phyloP scores from a whole-genome alignment of 306 rosid species.

The Fagus crenata region DNA sequence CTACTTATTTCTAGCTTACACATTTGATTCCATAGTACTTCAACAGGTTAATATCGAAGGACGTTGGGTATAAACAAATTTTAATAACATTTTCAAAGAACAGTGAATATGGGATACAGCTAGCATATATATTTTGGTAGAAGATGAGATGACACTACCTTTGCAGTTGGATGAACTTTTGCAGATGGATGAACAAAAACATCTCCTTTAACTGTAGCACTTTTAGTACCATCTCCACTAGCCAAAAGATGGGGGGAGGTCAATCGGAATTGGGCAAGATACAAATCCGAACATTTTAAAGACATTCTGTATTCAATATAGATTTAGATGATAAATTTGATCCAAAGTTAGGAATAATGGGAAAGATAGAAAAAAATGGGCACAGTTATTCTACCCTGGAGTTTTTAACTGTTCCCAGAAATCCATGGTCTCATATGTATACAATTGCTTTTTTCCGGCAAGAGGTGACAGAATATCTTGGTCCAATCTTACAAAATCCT shows the following conservation, averaged over 20 bases:
- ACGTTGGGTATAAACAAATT: not conserved
- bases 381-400: constrained; percentile 58
- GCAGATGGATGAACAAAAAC: constrained; percentile 96
- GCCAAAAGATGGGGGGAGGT: constrained; percentile 71
- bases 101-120: not conserved
- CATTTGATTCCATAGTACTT: not conserved
- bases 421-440: constrained; percentile 77
- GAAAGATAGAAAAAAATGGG: not conserved
- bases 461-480: constrained; percentile 95
- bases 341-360: not conserved
- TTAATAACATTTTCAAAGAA: not conserved
- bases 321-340: not conserved
- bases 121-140: not conserved
- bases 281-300: constrained; percentile 82
- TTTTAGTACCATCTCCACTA: constrained; percentile 65
- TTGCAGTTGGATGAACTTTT: constrained; percentile 88
- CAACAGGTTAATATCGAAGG: not conserved
- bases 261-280: constrained; percentile 73
- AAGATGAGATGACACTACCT: constrained; percentile 47
- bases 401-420: constrained; percentile 98
- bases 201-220: constrained; percentile 68
- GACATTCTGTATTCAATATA: constrained; percentile 70
- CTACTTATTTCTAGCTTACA: not conserved
- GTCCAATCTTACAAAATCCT: constrained; percentile 83
- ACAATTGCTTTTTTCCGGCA: constrained; percentile 90